Evolutionary conservation across 2,329 filamentous ascomycete species (phyloP).

Genomic region (Phyllosticta ampelicida): DNA sequence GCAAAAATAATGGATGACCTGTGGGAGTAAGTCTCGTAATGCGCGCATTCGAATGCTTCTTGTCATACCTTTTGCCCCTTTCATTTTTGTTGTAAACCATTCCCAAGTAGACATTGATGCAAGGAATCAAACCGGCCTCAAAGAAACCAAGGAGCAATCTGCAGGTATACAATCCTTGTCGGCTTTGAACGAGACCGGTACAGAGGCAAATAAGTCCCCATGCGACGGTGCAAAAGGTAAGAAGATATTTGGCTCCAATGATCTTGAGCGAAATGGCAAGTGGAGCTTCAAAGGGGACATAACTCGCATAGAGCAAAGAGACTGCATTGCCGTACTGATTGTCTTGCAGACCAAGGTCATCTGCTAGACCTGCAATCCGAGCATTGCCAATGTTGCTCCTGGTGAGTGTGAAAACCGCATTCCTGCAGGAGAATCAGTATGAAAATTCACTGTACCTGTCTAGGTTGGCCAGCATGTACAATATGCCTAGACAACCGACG

Average conservation of each 20-base stretch:
- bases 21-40: constrained; percentile 28
- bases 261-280: constrained; percentile 52
- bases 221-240: constrained; percentile 37
- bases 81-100: constrained; percentile 10
- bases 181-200: constrained; percentile 38
- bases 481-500: constrained; percentile 7
- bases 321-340: constrained; percentile 22
- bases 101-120: constrained; percentile 9
- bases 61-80: constrained; percentile 35
- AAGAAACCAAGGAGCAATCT: constrained; percentile 36
- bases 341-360: constrained; percentile 1
- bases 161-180: constrained; percentile 33
- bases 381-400: constrained; percentile 32
- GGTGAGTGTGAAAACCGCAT: constrained; percentile 6
- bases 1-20: constrained; percentile 32
- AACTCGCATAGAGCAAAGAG: constrained; percentile 52
- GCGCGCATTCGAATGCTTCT: constrained; percentile 47
- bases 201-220: constrained; percentile 42
- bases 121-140: constrained; percentile 19
- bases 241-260: constrained; percentile 38
- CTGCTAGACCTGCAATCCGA: constrained; percentile 19
- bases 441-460: constrained; percentile 8
- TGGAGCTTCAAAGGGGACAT: constrained; percentile 39
- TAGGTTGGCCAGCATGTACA: constrained; percentile 10
- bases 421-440: not conserved